These are phyloP conservation scores for Sporothrix pallida DNA, from an alignment of 2,329 filamentous ascomycete species.

Conservation along the genomic window DNA sequence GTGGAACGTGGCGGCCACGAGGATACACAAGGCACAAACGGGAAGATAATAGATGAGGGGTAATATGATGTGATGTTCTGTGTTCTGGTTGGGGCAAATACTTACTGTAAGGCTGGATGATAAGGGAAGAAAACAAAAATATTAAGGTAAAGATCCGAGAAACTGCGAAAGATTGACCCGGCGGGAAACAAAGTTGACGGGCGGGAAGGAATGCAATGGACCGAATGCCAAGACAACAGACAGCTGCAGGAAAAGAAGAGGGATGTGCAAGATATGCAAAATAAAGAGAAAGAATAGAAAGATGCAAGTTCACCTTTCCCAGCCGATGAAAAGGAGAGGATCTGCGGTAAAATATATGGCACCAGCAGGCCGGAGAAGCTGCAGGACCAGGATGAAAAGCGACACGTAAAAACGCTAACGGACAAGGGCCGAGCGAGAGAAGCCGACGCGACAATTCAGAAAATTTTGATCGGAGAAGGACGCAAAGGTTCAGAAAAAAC, in stretches of 20 bases:
- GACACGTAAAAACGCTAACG: neutral
- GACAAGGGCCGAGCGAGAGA: neutral
- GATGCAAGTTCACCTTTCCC: slow-evolving; percentile 24
- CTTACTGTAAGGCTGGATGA: neutral
- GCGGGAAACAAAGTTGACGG: neutral
- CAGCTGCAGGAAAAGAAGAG: neutral
- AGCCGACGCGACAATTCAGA: neutral
- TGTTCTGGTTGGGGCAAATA: slow-evolving; percentile 3
- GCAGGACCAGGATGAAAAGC: neutral
- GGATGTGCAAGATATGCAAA: neutral
- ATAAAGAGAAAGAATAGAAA: neutral
- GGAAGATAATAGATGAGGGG: neutral
- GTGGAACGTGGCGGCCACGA: slow-evolving; percentile 12
- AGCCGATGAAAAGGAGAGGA: slow-evolving; percentile 15
- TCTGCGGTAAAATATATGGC: slow-evolving; percentile 30
- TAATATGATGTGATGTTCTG: no score
- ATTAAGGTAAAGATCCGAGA: neutral
- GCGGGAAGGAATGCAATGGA: neutral
- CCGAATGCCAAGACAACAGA: slow-evolving; percentile 13
- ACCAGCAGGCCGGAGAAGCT: neutral
- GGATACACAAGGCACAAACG: neutral
- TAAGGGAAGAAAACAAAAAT: neutral
- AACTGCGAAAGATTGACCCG: neutral
- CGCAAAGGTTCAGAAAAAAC: neutral
- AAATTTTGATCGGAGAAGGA: neutral